Conservation (phyloP, 1,284 basidiomycete species). For the Apiotrichum gracile region DNA sequence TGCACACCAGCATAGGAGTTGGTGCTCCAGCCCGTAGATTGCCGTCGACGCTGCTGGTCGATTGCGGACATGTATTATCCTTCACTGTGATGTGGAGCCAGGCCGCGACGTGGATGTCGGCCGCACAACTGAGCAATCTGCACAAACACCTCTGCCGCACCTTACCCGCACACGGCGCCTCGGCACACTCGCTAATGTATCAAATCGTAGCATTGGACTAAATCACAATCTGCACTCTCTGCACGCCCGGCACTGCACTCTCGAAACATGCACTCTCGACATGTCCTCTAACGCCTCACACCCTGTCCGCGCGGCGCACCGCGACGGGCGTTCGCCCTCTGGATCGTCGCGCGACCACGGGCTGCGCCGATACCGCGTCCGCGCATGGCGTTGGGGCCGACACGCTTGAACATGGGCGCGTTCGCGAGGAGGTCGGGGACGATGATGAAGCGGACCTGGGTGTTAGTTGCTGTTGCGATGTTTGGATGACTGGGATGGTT, state of each 20-base stretch:
- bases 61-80: neutral
- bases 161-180: neutral
- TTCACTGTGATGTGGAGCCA: no score
- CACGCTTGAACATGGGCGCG: slow-evolving; percentile 99
- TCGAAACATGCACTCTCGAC: neutral
- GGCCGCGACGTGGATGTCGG: no score
- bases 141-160: neutral
- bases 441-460: slow-evolving; percentile 83
- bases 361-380: slow-evolving; percentile 94
- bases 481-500: neutral
- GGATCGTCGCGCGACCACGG: slow-evolving; percentile 48
- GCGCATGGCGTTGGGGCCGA: slow-evolving; percentile 96
- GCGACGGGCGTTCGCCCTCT: slow-evolving; percentile 46
- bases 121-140: no score
- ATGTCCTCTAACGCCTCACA: slow-evolving; percentile 39
- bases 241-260: neutral
- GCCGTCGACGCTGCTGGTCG: no score
- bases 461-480: neutral
- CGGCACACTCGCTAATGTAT: no score
- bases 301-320: slow-evolving; percentile 45
- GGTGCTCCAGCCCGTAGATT: no score
- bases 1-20: no score
- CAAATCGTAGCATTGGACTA: neutral
- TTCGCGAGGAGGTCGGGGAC: slow-evolving; percentile 99
- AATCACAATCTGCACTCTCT: neutral